phyloP scores from a whole-genome alignment of 2,329 filamentous ascomycete genomes.

The Zelopaecilomyces penicillatus region DNA sequence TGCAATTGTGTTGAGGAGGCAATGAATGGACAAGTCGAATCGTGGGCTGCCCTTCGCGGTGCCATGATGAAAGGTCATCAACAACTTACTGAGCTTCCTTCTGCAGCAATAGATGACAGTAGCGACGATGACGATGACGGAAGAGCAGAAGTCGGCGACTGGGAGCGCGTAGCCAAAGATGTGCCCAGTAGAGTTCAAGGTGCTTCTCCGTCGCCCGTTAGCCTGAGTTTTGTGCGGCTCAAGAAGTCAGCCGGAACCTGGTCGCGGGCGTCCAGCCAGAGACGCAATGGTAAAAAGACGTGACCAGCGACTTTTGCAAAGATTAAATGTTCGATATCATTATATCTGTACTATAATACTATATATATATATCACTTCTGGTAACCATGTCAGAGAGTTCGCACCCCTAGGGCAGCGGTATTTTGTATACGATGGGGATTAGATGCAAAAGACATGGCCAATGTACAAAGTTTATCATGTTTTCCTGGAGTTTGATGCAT shows the following conservation, averaged over 20 bases:
- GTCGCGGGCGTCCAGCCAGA: conserved; percentile 34
- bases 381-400: too few relatives aligned
- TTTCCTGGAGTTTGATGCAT: too few relatives aligned
- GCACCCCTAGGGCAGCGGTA: too few relatives aligned
- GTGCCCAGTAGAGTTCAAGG: conserved; percentile 14
- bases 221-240: conserved; percentile 42
- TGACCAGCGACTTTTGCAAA: too few relatives aligned
- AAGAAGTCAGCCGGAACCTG: conserved; percentile 40
- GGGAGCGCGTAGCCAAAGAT: conserved; percentile 19
- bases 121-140: conserved; percentile 20
- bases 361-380: too few relatives aligned
- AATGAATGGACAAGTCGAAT: conserved; percentile 48
- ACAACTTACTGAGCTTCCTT: conserved; percentile 18
- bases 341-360: too few relatives aligned
- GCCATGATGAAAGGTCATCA: conserved; percentile 26
- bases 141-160: conserved; percentile 11
- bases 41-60: conserved; percentile 43
- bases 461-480: too few relatives aligned
- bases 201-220: conserved; percentile 26
- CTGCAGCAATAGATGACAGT: conserved; percentile 18
- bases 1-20: conserved; percentile 54
- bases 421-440: too few relatives aligned
- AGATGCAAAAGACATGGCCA: too few relatives aligned
- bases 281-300: conserved; percentile 7
- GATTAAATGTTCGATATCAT: too few relatives aligned